A percentile compares a stretch with the other conserved stretches of the same genome.
Evolutionary conservation across 306 rosid genomes (phyloP).

Genomic region (apple (Malus domestica)): DNA sequence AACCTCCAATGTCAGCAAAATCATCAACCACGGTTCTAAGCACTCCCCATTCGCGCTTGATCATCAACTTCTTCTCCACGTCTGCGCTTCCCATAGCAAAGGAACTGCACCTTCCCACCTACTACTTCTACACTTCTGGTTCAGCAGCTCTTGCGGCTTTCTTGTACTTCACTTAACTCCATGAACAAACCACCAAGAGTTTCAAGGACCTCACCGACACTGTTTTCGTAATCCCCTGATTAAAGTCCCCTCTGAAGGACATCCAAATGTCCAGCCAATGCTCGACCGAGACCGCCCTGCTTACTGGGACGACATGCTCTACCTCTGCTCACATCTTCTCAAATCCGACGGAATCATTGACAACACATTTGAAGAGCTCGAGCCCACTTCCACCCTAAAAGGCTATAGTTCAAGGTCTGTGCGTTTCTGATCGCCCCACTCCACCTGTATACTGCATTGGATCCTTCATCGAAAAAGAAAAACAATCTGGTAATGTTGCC

Average conservation of each 20-base stretch:
- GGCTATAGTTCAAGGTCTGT: not conserved
- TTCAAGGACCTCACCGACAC: slow-evolving; percentile 5
- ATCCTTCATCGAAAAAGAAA: not conserved
- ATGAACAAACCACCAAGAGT: not conserved
- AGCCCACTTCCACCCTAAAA: not conserved
- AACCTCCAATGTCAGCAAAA: too few relatives aligned
- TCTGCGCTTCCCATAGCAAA: too few relatives aligned
- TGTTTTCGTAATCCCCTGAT: not conserved
- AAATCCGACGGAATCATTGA: slow-evolving; percentile 10
- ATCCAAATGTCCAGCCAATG: not conserved
- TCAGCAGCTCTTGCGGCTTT: slow-evolving; percentile 6
- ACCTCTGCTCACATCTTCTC: not conserved
- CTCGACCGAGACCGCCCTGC: slow-evolving; percentile 7
- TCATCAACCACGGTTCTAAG: too few relatives aligned
- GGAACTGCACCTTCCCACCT: too few relatives aligned
- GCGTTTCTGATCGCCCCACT: slow-evolving; percentile 2
- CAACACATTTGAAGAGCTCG: slow-evolving; percentile 22
- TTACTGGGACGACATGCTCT: not conserved
- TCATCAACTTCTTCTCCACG: too few relatives aligned
- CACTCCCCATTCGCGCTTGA: too few relatives aligned
- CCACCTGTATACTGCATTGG: slow-evolving; percentile 21
- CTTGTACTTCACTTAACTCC: not conserved
- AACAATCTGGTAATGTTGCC: too few relatives aligned
- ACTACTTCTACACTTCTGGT: not conserved
- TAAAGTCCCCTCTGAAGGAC: not conserved